phyloP scores from a whole-genome alignment of 208 protist species.

The Leishmania turanica region DNA sequence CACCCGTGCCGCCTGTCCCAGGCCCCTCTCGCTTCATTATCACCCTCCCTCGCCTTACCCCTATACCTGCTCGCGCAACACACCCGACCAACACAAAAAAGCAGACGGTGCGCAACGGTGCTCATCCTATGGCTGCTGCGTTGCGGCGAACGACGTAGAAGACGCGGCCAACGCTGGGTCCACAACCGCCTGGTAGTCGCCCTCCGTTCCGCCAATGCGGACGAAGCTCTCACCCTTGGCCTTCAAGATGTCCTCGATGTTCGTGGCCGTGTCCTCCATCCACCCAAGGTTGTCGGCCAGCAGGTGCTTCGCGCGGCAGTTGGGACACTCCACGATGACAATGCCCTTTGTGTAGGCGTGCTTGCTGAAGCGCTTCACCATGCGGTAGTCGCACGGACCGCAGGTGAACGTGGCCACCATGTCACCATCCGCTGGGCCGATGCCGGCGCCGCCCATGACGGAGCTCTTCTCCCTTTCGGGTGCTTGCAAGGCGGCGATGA shows the following conservation, averaged over 20 bases:
- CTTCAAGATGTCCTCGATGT: conserved; percentile 85
- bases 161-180: background rate
- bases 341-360: conserved; percentile 93
- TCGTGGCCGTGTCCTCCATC: conserved; percentile 75
- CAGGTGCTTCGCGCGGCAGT: conserved; percentile 86
- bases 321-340: conserved; percentile 91
- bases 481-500: conserved; percentile 55
- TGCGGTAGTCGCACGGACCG: conserved; percentile 81
- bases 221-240: conserved; percentile 77
- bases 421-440: conserved; percentile 75
- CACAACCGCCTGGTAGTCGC: conserved; percentile 53
- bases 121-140: background rate
- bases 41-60: background rate
- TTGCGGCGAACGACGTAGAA: background rate
- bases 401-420: conserved; percentile 93
- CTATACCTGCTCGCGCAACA: background rate
- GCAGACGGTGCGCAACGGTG: background rate
- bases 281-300: conserved; percentile 93
- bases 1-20: background rate
- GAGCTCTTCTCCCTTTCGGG: conserved; percentile 53
- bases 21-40: background rate
- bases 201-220: conserved; percentile 49
- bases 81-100: background rate
- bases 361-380: conserved; percentile 92
- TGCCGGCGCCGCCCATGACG: conserved; percentile 78